Base-by-base conservation (phyloP, 495 filamentous ascomycete species). In the Podospora tetraspora region DNA sequence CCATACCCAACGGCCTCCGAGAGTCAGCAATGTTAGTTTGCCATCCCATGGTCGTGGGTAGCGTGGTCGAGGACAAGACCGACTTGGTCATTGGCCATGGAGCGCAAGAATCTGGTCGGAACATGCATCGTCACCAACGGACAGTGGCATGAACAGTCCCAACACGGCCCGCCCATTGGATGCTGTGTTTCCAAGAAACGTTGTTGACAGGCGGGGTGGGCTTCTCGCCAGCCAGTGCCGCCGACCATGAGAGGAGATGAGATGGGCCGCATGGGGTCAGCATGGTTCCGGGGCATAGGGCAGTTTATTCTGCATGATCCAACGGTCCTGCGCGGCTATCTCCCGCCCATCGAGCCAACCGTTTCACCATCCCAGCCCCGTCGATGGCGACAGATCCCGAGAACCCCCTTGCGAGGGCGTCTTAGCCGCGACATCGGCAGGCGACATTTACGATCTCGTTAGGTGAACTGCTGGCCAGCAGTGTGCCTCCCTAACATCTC, bases 331-430 rank as follows among this genome's bases (percentile, higher is more conserved):
- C 62, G 70, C 64, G 64, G 70, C 56, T 63, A 59, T 59, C 67
- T 22, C 58, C 67, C 25, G 58, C 58, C 43, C 43, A 61, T 61
- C 57, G 61, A 52, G 24, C 65, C 66, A 69, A 66, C 70, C 29
- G 69, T 71, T 66, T 71, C 66, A 69, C 61, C 22, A 61, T 66
- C 32, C 60, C 34, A 37, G 58, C 65, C 34, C 27, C 22, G 13
- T 21, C 65, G 29, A 37, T 25, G 22, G 59, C 25, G 32, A 60
- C 59, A 60, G 24, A 22, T 22, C 21, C 62, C 62, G 19, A 43
- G 22, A 30, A 64, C 59, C 58, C 24, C 11, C 58, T 29, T 11
- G 13, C 23, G 12, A 60, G 59, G 59, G 59, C 23, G 6, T 60
- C 52, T 27, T 34, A 56, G 10, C 23, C 23, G 43, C 43, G 43